A percentile compares a stretch with the other conserved stretches of the same genome.
Evolutionary conservation across 805 yeast genomes (phyloP).

Genomic region (Vanderwaltozyma tropicalis): DNA sequence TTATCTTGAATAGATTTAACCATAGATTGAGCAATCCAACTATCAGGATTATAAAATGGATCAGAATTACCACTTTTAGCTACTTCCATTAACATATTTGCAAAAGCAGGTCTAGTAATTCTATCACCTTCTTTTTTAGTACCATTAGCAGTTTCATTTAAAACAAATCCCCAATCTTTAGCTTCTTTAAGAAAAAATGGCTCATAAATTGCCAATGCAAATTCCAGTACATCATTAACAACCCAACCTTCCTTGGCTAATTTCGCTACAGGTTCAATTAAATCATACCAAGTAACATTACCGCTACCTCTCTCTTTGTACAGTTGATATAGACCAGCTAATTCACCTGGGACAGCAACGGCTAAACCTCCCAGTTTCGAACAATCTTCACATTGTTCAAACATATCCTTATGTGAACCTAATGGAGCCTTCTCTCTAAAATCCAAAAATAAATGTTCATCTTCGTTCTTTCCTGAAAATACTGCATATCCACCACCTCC

Average conservation of each 20-base stretch:
- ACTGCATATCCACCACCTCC: constrained; percentile 87
- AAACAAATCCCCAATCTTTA: constrained; percentile 49
- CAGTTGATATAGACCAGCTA: constrained; percentile 67
- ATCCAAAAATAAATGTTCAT: constrained; percentile 55
- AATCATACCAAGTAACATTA: constrained; percentile 54
- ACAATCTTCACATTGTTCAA: constrained; percentile 32
- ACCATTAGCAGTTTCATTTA: constrained; percentile 27
- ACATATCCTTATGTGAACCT: constrained; percentile 57
- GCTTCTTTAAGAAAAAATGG: constrained; percentile 22
- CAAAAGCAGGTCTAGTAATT: constrained; percentile 49
- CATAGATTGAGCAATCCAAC: constrained; percentile 57
- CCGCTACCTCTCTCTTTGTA: constrained; percentile 60
- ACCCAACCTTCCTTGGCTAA: constrained; percentile 57
- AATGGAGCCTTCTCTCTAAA: constrained; percentile 85
- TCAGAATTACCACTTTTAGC: constrained; percentile 72
- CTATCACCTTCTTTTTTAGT: constrained; percentile 46
- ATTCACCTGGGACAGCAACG: constrained; percentile 83
- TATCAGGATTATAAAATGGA: constrained; percentile 74
- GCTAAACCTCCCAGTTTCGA: constrained; percentile 81
- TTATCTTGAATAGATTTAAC: constrained; percentile 37
- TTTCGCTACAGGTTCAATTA: constrained; percentile 65
- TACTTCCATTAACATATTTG: constrained; percentile 54
- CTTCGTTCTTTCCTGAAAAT: constrained; percentile 25
- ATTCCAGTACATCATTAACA: constrained; percentile 36
- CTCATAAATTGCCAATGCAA: constrained; percentile 33